phyloP scores from a whole-genome alignment of 148 eudicot genomes.

The Simmondsia chinensis region DNA sequence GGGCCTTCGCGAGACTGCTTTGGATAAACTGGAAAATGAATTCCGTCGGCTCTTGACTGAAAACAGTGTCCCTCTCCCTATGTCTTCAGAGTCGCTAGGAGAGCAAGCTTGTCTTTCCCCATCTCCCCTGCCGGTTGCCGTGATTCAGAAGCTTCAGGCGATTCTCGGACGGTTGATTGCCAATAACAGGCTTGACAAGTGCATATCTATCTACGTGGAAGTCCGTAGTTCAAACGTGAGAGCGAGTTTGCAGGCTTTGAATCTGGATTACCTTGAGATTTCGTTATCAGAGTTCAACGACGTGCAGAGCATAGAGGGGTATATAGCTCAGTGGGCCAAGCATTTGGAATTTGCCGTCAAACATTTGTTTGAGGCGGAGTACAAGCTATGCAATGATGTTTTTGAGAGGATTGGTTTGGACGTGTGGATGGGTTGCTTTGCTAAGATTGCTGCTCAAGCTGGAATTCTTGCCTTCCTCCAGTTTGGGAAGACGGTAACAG shows the following conservation, averaged over 20 bases:
- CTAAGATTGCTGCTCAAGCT: slow-evolving; percentile 70
- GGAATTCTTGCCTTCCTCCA: slow-evolving; percentile 69
- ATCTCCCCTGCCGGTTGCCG: slow-evolving; percentile 60
- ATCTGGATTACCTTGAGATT: slow-evolving; percentile 72
- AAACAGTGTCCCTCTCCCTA: slow-evolving; percentile 63
- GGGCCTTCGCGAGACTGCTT: slow-evolving; percentile 52
- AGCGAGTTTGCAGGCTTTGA: slow-evolving; percentile 63
- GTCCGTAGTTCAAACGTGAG: slow-evolving; percentile 66
- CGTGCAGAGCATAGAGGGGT: slow-evolving; percentile 69
- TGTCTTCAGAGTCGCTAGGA: slow-evolving; percentile 36
- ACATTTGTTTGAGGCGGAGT: slow-evolving; percentile 74
- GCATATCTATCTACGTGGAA: slow-evolving; percentile 65
- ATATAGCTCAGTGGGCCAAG: slow-evolving; percentile 68
- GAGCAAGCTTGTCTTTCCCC: slow-evolving; percentile 66
- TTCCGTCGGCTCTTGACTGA: slow-evolving; percentile 47
- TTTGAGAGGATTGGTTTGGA: slow-evolving; percentile 68
- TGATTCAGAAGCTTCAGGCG: slow-evolving; percentile 73
- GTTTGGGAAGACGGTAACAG: slow-evolving; percentile 72
- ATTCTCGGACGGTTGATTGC: slow-evolving; percentile 60
- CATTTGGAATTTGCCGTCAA: slow-evolving; percentile 86
- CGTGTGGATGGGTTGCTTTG: slow-evolving; percentile 74
- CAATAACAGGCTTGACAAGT: slow-evolving; percentile 54
- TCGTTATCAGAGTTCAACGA: slow-evolving; percentile 57
- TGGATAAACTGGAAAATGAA: slow-evolving; percentile 54
- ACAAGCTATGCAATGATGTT: slow-evolving; percentile 73